Base-by-base conservation (phyloP, 305 asterid species). In the Salvia sclarea region DNA sequence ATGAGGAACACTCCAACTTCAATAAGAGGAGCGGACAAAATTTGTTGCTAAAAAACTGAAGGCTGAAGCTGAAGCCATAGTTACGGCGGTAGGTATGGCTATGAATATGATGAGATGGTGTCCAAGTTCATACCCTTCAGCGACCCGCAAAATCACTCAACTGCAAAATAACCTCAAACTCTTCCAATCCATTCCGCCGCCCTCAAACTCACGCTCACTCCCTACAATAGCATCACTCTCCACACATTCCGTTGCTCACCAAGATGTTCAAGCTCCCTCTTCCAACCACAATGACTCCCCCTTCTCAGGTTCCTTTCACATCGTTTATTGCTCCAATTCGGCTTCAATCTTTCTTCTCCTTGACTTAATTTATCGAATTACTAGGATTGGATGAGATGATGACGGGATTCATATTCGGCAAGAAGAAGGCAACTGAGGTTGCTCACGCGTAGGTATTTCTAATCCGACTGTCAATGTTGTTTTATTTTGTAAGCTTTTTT, bases 361-460 rank as follows among this genome's bases (percentile, higher is more conserved):
- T 13, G 13, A 13, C 18, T 64, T 16, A 10, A 2, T 11, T 75
- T 7, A 4, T 58, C 35, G 47, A 1, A 20, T 64, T 21, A 5
- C 66, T 75, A 87, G 95, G 92, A 54, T 58, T 82, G 56, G 97
- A 93, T 67, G 89, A 81, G 65, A 85, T 77, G 58, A 73, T 87
- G 86, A 73, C 83, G 60, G 97, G 91, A 60, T 93, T 87, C 76
- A 40, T 88, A 17, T 78, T 82, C 22, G 98, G 98, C 48, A 86
- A 78, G 82, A 90, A 72, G 76, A 93, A 86, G 78, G 88, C 92
- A 31, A 93, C 98, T 18, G 83, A 90, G 79, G 88, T 93, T 70
- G 98, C 95, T 81, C 98, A 91, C 83, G 82, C 87, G 97, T 93
- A 73, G 86, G 89, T 82, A 77, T 43, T 75, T 30, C 16, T 37